Evolutionary conservation across 176 grass and related monocot species (phyloP).

Genomic region (Puccinellia tenuiflora): DNA sequence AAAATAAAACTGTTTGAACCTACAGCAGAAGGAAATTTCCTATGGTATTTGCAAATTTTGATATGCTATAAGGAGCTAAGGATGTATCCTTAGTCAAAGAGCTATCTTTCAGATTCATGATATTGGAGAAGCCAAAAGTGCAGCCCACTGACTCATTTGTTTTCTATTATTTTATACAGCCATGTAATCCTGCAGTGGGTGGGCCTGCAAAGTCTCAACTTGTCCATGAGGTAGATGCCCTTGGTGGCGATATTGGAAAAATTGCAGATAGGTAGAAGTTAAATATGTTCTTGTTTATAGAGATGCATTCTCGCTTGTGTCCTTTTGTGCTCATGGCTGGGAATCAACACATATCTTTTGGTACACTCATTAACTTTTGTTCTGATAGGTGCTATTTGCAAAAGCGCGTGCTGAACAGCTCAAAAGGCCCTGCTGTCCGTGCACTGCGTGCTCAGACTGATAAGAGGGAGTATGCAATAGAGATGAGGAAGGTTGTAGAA

Average conservation of each 20-base stretch:
- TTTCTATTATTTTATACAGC: constrained; percentile 35
- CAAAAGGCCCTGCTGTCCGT: constrained; percentile 93
- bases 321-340: not conserved
- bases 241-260: constrained; percentile 99
- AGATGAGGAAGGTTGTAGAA: constrained; percentile 92
- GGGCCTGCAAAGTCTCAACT: constrained; percentile 93
- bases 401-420: constrained; percentile 91
- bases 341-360: not conserved
- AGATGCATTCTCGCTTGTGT: not conserved
- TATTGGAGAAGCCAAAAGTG: not conserved
- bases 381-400: constrained; percentile 79
- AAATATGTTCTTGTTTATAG: constrained; percentile 3
- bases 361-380: constrained; percentile 11
- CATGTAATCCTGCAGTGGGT: constrained; percentile 96
- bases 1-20: no score
- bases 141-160: constrained; percentile 7
- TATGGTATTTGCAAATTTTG: not conserved
- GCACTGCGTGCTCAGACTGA: constrained; percentile 97
- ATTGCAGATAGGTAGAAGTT: constrained; percentile 79
- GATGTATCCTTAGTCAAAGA: not conserved
- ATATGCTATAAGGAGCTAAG: not conserved
- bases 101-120: not conserved
- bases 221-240: constrained; percentile 94
- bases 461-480: constrained; percentile 89
- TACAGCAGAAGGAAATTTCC: not conserved